These are phyloP conservation scores for Lactarius psammicola DNA, from an alignment of 768 basidiomycete genomes.

Conservation along the genomic window DNA sequence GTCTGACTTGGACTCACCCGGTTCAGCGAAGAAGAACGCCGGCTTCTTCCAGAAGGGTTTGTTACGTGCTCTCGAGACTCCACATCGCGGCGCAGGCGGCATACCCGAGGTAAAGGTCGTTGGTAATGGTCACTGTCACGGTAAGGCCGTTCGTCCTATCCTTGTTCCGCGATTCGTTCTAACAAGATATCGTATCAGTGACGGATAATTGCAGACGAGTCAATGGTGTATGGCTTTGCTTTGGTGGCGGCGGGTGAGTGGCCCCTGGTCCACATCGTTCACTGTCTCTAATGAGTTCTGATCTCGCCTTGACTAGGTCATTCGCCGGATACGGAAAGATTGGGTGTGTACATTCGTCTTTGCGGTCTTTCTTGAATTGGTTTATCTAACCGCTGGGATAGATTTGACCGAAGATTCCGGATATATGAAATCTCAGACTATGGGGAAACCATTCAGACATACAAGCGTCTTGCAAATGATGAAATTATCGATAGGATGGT, in stretches of 20 bases:
- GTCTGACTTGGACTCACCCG: constrained; percentile 54
- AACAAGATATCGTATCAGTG: constrained; percentile 43
- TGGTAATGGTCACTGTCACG: constrained; percentile 88
- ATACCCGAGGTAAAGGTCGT: constrained; percentile 81
- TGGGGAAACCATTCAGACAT: constrained; percentile 89
- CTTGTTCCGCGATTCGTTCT: constrained; percentile 20
- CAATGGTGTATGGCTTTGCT: constrained; percentile 88
- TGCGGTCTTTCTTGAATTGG: constrained; percentile 8
- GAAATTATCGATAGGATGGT: constrained; percentile 63
- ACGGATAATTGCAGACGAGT: constrained; percentile 88
- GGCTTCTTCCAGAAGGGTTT: constrained; percentile 86
- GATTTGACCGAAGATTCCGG: constrained; percentile 89
- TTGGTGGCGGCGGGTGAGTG: constrained; percentile 78
- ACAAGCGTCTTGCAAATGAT: constrained; percentile 77
- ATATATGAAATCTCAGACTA: constrained; percentile 85
- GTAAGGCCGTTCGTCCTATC: constrained; percentile 40
- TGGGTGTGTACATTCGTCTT: constrained; percentile 56
- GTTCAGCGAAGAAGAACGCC: constrained; percentile 66
- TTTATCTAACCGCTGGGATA: constrained; percentile 32
- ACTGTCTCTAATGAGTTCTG: constrained; percentile 13
- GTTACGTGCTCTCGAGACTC: constrained; percentile 67
- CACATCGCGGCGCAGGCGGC: constrained; percentile 48
- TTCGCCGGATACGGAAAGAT: constrained; percentile 80
- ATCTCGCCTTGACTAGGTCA: constrained; percentile 44
- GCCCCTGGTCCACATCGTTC: not conserved